These are phyloP conservation scores for Thermomyces lanuginosus DNA, from an alignment of 2,329 filamentous ascomycete genomes.

Conservation along the genomic window DNA sequence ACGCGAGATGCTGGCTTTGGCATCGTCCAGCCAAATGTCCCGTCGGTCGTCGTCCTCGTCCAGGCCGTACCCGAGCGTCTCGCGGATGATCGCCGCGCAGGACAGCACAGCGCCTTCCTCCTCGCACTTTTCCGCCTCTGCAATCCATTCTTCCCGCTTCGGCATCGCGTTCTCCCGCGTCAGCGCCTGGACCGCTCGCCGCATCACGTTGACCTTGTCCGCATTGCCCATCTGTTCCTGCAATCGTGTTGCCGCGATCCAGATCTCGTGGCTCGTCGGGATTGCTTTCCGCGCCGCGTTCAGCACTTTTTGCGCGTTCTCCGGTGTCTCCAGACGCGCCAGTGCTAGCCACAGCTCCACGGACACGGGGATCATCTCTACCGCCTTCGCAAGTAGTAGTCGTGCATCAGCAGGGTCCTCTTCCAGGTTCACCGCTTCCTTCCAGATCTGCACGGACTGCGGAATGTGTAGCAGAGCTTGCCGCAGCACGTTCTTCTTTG, in stretches of 20 bases:
- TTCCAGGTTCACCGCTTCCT: slow-evolving; percentile 88
- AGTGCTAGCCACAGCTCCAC: slow-evolving; percentile 91
- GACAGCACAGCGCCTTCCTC: slow-evolving; percentile 76
- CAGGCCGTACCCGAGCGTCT: slow-evolving; percentile 81
- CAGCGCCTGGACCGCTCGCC: slow-evolving; percentile 74
- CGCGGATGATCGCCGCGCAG: slow-evolving; percentile 74
- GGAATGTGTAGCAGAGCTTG: slow-evolving; percentile 86
- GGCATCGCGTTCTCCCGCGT: slow-evolving; percentile 90
- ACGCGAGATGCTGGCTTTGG: slow-evolving; percentile 60
- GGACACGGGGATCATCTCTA: slow-evolving; percentile 83
- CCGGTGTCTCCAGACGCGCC: slow-evolving; percentile 71
- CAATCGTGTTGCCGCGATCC: slow-evolving; percentile 82
- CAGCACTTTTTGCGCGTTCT: slow-evolving; percentile 85
- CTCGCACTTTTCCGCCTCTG: slow-evolving; percentile 86
- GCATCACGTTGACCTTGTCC: slow-evolving; percentile 78
- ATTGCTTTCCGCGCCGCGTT: slow-evolving; percentile 90
- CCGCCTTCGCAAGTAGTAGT: slow-evolving; percentile 81
- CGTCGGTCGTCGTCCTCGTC: slow-evolving; percentile 95
- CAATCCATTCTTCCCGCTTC: slow-evolving; percentile 93
- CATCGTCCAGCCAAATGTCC: slow-evolving; percentile 91
- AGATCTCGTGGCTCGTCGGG: slow-evolving; percentile 85
- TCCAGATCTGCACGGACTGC: slow-evolving; percentile 94
- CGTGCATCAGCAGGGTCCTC: slow-evolving; percentile 78
- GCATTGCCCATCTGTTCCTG: slow-evolving; percentile 78
- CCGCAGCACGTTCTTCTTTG: slow-evolving; percentile 83